Evolutionary conservation across 768 basidiomycete species (phyloP), one percentile per base, ranked within the genome.

Genomic region (Suillus hirtellus): DNA sequence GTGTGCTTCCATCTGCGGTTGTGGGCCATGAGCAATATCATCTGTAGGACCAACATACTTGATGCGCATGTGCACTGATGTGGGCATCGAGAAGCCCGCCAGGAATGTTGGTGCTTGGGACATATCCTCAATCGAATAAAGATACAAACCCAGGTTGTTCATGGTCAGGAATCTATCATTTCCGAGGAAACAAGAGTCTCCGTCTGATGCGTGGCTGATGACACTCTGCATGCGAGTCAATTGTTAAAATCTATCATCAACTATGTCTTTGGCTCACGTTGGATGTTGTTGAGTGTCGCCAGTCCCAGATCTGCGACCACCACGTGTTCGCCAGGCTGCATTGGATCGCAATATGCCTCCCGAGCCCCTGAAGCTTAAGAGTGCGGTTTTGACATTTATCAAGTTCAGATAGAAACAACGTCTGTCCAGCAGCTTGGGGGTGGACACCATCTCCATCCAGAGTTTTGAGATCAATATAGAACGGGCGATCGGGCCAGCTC

Each of bases 281-380:
- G 40, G 54, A 27, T n/a, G 31, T 55, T n/a, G 15, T 61, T 6
- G 50, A 54, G 21, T 38, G 31, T 7, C 44, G 40, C 31, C 61
- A 55, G 52, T 62, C 43, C 52, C 52, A 62, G 9, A 55, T 27
- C 12, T 61, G 61, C 17, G 34, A 34, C 12, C n/a, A 43, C 52
- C 40, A 54, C n/a, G 3, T 8, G 24, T 24, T 24, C 24, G 27
- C 27, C 24, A 43, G 27, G 19, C 3, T n/a, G 15, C 61, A 14
- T 40, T 40, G 21, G 19, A 61, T 8, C 27, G 43, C 37, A 50
- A 61, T 17, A 43, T 42, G 42, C 31, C 24, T 24, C 38, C 60
- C 60, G 19, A n/a, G 42, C 8, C 24, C 8, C 34, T 35, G 9
- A 24, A 55, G 37, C 42, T 44, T 55, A 8, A 31, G 21, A 14